phyloP scores from a whole-genome alignment of 179 eudicot genomes.

The Vitellaria paradoxa region DNA sequence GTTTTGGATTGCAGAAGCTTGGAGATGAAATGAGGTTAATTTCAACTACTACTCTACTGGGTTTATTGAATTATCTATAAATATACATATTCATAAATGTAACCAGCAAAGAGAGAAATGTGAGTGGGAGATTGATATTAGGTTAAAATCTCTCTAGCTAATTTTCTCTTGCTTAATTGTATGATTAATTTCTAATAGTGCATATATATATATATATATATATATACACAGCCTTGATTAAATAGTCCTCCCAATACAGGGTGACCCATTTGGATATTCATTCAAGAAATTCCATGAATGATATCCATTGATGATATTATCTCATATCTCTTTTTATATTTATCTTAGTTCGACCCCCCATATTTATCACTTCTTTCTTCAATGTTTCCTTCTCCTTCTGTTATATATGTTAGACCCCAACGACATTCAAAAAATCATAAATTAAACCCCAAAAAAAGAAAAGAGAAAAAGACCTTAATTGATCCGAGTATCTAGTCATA shows the following conservation, averaged over 20 bases:
- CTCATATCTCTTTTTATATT: too few relatives aligned
- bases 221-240: background rate
- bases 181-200: background rate
- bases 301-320: background rate
- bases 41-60: background rate
- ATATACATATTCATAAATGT: background rate
- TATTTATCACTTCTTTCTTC: background rate
- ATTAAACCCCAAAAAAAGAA: background rate
- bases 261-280: background rate
- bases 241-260: background rate
- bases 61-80: background rate
- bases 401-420: too few relatives aligned
- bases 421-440: too few relatives aligned
- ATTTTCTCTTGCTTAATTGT: slow-evolving; percentile 8
- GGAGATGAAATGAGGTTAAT: slow-evolving; percentile 61
- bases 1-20: slow-evolving; percentile 74
- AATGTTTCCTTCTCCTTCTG: background rate
- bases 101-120: background rate
- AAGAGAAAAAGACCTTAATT: too few relatives aligned
- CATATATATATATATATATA: too few relatives aligned
- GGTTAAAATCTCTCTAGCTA: slow-evolving; percentile 7
- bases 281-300: background rate
- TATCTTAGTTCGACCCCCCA: background rate
- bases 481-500: too few relatives aligned
- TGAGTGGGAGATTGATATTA: slow-evolving; percentile 7